These are phyloP conservation scores for Clarireedia hainanense DNA, from an alignment of 2,329 filamentous ascomycete species.

Conservation along the genomic window DNA sequence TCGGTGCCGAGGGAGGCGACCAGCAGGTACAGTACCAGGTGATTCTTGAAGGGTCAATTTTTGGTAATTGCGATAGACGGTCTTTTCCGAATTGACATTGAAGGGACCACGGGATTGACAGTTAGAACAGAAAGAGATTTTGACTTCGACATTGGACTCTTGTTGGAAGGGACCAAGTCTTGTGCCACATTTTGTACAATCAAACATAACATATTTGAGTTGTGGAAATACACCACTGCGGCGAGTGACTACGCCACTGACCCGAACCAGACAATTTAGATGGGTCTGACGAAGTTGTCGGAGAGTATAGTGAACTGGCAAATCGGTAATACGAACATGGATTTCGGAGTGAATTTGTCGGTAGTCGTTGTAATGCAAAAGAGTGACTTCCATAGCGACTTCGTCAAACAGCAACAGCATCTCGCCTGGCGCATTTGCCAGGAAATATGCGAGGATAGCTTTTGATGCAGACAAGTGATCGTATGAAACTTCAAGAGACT, in stretches of 20 bases:
- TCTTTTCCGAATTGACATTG: constrained; percentile 93
- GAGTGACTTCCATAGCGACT: constrained; percentile 91
- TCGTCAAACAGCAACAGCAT: constrained; percentile 94
- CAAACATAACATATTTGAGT: constrained; percentile 97
- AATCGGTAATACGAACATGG: constrained; percentile 90
- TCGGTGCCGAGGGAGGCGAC: constrained; percentile 83
- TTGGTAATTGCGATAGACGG: constrained; percentile 97
- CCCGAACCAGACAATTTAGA: constrained; percentile 88
- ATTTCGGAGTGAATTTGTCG: constrained; percentile 97
- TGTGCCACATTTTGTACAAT: constrained; percentile 86
- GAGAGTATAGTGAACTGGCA: constrained; percentile 91
- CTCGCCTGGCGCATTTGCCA: constrained; percentile 92
- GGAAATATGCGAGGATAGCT: constrained; percentile 88
- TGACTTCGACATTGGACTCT: constrained; percentile 93
- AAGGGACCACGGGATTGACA: constrained; percentile 95
- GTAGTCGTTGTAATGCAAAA: constrained; percentile 95
- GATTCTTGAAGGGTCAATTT: constrained; percentile 96
- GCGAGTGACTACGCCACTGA: constrained; percentile 90
- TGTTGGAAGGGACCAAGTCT: constrained; percentile 96
- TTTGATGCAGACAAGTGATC: constrained; percentile 85
- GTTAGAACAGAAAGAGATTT: constrained; percentile 91
- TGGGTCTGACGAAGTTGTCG: constrained; percentile 92
- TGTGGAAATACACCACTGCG: constrained; percentile 95
- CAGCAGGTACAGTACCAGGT: constrained; percentile 90
- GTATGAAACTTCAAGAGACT: constrained; percentile 93